phyloP scores from a whole-genome alignment of 1,284 basidiomycete genomes.

The Rhodotorula sp. region DNA sequence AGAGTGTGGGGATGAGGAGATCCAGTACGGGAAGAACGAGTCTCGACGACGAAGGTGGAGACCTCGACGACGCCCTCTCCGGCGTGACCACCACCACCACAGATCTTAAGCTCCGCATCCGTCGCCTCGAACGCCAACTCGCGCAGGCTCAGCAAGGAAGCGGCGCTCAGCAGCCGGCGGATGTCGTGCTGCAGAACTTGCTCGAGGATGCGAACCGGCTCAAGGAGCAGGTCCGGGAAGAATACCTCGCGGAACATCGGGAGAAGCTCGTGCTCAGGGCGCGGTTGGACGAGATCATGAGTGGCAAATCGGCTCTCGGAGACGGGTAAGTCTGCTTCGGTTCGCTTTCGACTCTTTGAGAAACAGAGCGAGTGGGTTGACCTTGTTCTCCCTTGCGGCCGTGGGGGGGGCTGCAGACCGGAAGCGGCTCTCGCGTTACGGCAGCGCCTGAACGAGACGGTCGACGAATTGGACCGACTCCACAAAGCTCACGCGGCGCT shows the following conservation, averaged over 20 bases:
- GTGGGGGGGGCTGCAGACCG: slow-evolving; percentile 55
- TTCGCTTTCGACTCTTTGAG: background rate
- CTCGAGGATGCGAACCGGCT: slow-evolving; percentile 85
- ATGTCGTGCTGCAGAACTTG: slow-evolving; percentile 77
- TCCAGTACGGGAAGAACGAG: slow-evolving; percentile 30
- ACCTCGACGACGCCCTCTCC: slow-evolving; percentile 77
- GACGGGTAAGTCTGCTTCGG: slow-evolving; percentile 63
- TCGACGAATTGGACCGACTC: slow-evolving; percentile 73
- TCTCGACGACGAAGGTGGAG: slow-evolving; percentile 53
- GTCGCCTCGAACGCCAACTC: slow-evolving; percentile 77
- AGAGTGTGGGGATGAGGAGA: slow-evolving; percentile 26
- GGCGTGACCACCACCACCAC: slow-evolving; percentile 91
- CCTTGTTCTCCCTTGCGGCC: slow-evolving; percentile 1
- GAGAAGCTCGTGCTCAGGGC: slow-evolving; percentile 77
- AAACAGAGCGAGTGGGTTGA: background rate
- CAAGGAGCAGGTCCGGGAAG: slow-evolving; percentile 83
- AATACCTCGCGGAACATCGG: slow-evolving; percentile 80
- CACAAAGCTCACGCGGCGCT: slow-evolving; percentile 68
- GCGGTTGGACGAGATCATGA: slow-evolving; percentile 82
- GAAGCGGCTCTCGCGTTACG: slow-evolving; percentile 84
- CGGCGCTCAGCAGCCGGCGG: slow-evolving; percentile 45
- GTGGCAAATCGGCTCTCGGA: slow-evolving; percentile 69
- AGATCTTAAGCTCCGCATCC: slow-evolving; percentile 79
- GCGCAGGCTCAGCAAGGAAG: slow-evolving; percentile 61
- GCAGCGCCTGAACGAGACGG: slow-evolving; percentile 79